Evolutionary conservation across 768 basidiomycete species (phyloP).

Genomic region (Suillus subluteus): DNA sequence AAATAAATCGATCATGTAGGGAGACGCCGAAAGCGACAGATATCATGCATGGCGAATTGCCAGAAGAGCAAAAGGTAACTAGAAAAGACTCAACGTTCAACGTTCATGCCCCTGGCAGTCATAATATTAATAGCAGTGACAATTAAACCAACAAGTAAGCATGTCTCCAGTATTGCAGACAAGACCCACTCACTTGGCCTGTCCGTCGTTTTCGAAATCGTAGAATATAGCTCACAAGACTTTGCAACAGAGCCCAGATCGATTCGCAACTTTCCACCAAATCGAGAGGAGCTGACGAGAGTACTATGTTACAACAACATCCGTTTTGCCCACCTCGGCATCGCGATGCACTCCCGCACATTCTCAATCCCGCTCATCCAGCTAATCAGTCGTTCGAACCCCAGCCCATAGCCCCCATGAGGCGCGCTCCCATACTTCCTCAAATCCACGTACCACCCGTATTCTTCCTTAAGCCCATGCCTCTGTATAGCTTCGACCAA

Average conservation of each 20-base stretch:
- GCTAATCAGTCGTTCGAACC: slow-evolving; percentile 88
- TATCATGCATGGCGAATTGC: no score
- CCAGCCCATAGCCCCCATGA: slow-evolving; percentile 96
- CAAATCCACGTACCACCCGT: slow-evolving; percentile 82
- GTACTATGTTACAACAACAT: slow-evolving; percentile 59
- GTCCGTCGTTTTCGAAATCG: no score
- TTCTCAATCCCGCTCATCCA: slow-evolving; percentile 90
- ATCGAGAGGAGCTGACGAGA: not conserved
- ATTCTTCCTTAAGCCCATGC: slow-evolving; percentile 44
- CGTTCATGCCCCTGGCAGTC: no score
- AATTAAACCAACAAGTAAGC: no score
- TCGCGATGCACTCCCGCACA: slow-evolving; percentile 89
- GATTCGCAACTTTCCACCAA: not conserved
- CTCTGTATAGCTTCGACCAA: slow-evolving; percentile 54
- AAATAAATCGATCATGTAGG: no score
- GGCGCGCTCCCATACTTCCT: slow-evolving; percentile 85
- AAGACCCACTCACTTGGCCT: no score
- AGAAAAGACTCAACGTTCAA: no score
- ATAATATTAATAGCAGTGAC: no score
- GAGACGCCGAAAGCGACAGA: no score
- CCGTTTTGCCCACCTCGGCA: slow-evolving; percentile 87
- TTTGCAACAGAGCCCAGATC: not conserved
- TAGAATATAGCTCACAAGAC: no score
- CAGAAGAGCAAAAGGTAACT: no score
- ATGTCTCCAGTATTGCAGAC: no score